A percentile compares a stretch with the other conserved stretches of the same genome.
These are phyloP conservation scores for Chaetomium strumarium DNA, from an alignment of 2,329 filamentous ascomycete genomes.

Conservation along the genomic window DNA sequence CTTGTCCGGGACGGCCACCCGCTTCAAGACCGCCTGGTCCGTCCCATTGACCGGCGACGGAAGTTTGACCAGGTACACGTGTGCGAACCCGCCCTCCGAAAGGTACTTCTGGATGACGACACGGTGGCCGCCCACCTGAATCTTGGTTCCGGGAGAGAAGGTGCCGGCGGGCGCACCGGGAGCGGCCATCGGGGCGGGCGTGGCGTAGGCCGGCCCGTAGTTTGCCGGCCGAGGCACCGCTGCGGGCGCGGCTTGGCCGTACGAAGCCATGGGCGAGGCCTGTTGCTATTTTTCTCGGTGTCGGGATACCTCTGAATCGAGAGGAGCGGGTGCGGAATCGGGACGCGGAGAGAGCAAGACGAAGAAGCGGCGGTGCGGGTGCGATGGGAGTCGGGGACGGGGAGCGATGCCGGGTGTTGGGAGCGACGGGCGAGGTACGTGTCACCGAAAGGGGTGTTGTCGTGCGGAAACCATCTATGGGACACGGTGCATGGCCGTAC, in stretches of 20 bases:
- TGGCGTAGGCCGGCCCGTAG: conserved; percentile 40
- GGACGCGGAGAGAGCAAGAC: background rate
- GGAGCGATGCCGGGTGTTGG: background rate
- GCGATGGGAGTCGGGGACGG: background rate
- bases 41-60: conserved; percentile 70
- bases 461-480: conserved; percentile 9
- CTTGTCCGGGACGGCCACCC: conserved; percentile 95
- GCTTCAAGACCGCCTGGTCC: conserved; percentile 80
- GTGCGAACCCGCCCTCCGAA: conserved; percentile 95
- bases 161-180: conserved; percentile 66
- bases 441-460: conserved; percentile 19
- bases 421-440: background rate
- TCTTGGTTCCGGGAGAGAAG: conserved; percentile 89
- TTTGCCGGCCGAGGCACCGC: conserved; percentile 36
- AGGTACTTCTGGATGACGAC: conserved; percentile 96
- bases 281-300: background rate
- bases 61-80: conserved; percentile 93
- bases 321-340: background rate
- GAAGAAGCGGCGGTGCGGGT: background rate
- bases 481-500: conserved; percentile 16
- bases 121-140: conserved; percentile 87
- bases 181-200: conserved; percentile 36
- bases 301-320: background rate
- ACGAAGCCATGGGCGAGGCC: conserved; percentile 33
- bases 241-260: conserved; percentile 32